Evolutionary conservation across 2,329 filamentous ascomycete genomes (phyloP).

Genomic region (Colletotrichum neosansevieriae): DNA sequence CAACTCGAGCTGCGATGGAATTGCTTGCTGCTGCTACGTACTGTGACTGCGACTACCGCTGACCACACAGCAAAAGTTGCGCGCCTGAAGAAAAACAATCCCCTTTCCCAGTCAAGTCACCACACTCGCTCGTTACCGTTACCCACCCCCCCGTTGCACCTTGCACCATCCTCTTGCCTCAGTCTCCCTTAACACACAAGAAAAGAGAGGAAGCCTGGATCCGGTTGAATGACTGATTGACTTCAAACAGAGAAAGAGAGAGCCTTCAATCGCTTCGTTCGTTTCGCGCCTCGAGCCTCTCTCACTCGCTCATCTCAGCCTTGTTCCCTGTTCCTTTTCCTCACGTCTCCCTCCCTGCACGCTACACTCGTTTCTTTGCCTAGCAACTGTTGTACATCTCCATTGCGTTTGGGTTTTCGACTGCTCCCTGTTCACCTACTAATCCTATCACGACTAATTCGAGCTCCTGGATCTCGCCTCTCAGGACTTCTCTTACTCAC

Average conservation of each 20-base stretch:
- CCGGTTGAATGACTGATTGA: background rate
- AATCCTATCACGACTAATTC: conserved; percentile 28
- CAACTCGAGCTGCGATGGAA: too few species aligned
- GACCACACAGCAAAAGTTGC: background rate
- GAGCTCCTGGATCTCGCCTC: background rate
- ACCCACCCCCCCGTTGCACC: conserved; percentile 14
- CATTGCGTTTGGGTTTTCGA: conserved; percentile 32
- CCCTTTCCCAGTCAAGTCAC: conserved; percentile 35
- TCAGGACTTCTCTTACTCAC: background rate
- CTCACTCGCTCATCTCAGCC: conserved; percentile 21
- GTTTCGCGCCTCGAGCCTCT: conserved; percentile 28
- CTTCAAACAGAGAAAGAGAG: conserved; percentile 12
- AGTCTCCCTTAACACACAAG: conserved; percentile 20
- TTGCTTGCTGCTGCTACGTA: too few species aligned
- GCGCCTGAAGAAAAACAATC: conserved; percentile 41
- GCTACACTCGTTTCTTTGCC: conserved; percentile 36
- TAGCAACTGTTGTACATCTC: conserved; percentile 27
- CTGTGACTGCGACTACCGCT: background rate
- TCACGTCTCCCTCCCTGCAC: conserved; percentile 31
- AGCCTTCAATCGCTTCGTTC: conserved; percentile 22
- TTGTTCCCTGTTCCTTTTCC: conserved; percentile 10
- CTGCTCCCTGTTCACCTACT: conserved; percentile 6
- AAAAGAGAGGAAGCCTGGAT: conserved; percentile 10
- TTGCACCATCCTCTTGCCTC: conserved; percentile 6
- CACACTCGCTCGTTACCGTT: conserved; percentile 10